Evolutionary conservation across 108 stramenopile genomes (phyloP).

Genomic region (Nitzschia inconspicua): DNA sequence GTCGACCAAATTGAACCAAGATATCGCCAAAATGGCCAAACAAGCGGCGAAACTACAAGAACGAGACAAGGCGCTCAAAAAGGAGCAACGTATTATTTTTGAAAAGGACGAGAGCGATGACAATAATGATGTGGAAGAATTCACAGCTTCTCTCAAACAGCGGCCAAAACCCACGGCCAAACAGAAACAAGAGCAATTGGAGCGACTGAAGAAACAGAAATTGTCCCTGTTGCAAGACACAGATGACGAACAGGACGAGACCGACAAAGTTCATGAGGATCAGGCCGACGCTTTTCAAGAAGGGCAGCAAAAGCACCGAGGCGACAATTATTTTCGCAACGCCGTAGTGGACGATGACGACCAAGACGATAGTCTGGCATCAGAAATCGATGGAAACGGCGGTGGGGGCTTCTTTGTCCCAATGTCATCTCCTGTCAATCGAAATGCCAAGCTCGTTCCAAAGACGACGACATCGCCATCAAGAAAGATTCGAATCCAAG

Average conservation of each 20-base stretch:
- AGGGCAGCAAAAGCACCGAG: not conserved
- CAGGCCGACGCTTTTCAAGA: not conserved
- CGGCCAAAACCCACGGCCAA: not conserved
- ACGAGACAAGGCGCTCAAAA: no score
- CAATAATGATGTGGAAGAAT: not conserved
- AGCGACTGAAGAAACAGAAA: not conserved
- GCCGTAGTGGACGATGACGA: not conserved
- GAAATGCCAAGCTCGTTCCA: constrained; percentile 11
- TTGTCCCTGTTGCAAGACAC: not conserved
- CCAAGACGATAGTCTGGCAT: constrained; percentile 1
- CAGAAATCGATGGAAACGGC: constrained; percentile 6
- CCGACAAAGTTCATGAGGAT: not conserved
- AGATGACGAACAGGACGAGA: not conserved
- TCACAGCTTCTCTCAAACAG: not conserved
- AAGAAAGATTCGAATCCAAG: constrained; percentile 5
- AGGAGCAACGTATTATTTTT: constrained; percentile 10
- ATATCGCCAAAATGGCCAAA: constrained; percentile 42
- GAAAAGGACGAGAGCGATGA: constrained; percentile 5
- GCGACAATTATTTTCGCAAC: no score
- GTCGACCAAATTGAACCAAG: constrained; percentile 58
- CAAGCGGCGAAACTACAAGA: constrained; percentile 26
- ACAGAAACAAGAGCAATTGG: not conserved
- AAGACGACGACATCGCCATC: not conserved
- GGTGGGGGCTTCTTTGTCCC: constrained; percentile 35
- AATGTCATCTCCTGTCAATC: constrained; percentile 22